phyloP scores from a whole-genome alignment of 2,329 filamentous ascomycete species.

The Nemania bipapillata region DNA sequence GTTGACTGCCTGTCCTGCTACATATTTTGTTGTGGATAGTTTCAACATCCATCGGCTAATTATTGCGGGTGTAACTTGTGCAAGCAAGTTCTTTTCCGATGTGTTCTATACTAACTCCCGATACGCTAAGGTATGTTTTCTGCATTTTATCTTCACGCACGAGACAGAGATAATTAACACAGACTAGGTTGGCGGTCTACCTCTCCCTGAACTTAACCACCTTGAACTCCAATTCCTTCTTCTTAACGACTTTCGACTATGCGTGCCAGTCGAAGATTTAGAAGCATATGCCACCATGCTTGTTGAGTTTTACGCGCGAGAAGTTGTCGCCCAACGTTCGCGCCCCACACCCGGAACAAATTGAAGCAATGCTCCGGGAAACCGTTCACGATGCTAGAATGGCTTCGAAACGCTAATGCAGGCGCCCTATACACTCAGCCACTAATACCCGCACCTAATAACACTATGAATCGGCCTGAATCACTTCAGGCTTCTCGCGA shows the following conservation, averaged over 20 bases:
- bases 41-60: slow-evolving; percentile 98
- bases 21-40: slow-evolving; percentile 93
- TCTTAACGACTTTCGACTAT: slow-evolving; percentile 94
- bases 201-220: slow-evolving; percentile 91
- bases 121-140: slow-evolving; percentile 87
- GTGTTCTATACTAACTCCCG: slow-evolving; percentile 99
- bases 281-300: slow-evolving; percentile 98
- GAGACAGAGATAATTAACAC: slow-evolving; percentile 38
- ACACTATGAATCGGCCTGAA: slow-evolving; percentile 15
- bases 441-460: slow-evolving; percentile 38
- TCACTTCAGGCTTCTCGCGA: slow-evolving; percentile 8
- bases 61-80: slow-evolving; percentile 96
- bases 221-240: slow-evolving; percentile 95
- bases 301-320: slow-evolving; percentile 95
- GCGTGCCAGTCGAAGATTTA: slow-evolving; percentile 91
- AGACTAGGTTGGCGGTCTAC: slow-evolving; percentile 86
- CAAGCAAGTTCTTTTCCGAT: slow-evolving; percentile 99
- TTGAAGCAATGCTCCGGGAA: slow-evolving; percentile 19
- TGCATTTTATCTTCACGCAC: not conserved
- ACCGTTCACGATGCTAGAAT: not conserved
- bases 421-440: slow-evolving; percentile 21
- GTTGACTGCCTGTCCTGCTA: slow-evolving; percentile 55
- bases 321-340: slow-evolving; percentile 70
- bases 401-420: slow-evolving; percentile 16
- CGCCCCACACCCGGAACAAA: slow-evolving; percentile 37